Base-by-base conservation (phyloP, 345 rosid genomes). In the Lumnitzera racemosa region DNA sequence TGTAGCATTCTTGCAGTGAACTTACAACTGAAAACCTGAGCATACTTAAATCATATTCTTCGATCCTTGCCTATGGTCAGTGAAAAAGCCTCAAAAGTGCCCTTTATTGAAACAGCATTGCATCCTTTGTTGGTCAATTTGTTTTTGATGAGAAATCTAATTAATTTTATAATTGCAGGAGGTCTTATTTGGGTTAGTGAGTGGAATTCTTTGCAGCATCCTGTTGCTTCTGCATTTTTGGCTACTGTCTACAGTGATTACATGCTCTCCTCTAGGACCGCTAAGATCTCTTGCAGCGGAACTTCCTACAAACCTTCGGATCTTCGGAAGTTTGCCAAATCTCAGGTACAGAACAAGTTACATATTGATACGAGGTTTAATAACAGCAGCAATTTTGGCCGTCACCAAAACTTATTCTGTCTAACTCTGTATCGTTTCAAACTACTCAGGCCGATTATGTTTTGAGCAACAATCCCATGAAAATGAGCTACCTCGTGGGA, bases 141-240 rank as follows among this genome's bases (percentile, higher is more conserved):
- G 31, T 27, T 27, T 27, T 27, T 27, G 31, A 56, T 56, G 48
- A n/a, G 24, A 56, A 56, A 3, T 15, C 12, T n/a, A 59, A 48
- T 59, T 27, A 36, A 46, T 69, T 51, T 20, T 5, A 23, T 25
- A 2, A 47, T 31, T 68, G 71, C 79, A 94, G 99, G 84, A 72
- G 99, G 99, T 75, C 96, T 95, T 66, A 66, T 95, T 76, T 84
- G 84, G 97, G 83, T 95, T 54, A 85, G 88, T 56, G 75, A 88
- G 49, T 95, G 97, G 99, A 83, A 90, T 71, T 56, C 87, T 25
- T 55, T 94, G 71, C 99, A 94, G 74, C 96, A 94, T 66, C 89
- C 99, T 2, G 81, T 80, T 54, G 95, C 97, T 24, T 78, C 97
- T 53, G 99, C 99, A 12, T 90, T 95, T 74, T 82, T 95, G 79